Evolutionary conservation across 1,284 basidiomycete genomes (phyloP).

Genomic region (Farysia itapuensis): DNA sequence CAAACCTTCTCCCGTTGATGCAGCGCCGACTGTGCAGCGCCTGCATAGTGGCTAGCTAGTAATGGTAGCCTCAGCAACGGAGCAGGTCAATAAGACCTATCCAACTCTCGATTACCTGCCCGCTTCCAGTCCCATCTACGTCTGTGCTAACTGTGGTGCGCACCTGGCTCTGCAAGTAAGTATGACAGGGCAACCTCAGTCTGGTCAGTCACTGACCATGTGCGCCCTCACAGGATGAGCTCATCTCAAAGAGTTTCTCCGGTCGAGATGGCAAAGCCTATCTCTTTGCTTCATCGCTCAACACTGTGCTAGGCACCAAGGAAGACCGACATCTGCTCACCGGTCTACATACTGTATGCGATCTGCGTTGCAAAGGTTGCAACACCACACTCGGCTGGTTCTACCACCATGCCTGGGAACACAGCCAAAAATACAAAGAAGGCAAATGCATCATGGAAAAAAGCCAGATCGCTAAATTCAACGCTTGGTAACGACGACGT

Average conservation of each 20-base stretch:
- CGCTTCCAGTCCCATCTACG: slow-evolving; percentile 27
- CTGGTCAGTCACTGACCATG: too few relatives aligned
- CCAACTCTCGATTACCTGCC: slow-evolving; percentile 14
- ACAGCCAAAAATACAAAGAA: slow-evolving; percentile 83
- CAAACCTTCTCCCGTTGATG: too few relatives aligned
- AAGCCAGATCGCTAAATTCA: slow-evolving; percentile 77
- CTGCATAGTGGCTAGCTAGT: too few relatives aligned
- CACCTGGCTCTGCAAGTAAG: slow-evolving; percentile 47
- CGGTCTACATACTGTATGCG: slow-evolving; percentile 76
- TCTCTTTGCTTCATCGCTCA: slow-evolving; percentile 75
- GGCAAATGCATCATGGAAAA: slow-evolving; percentile 75
- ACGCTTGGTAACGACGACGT: slow-evolving; percentile 66
- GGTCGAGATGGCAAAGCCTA: slow-evolving; percentile 81
- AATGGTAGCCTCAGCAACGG: too few relatives aligned
- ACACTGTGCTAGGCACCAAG: slow-evolving; percentile 72
- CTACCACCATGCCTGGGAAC: slow-evolving; percentile 77
- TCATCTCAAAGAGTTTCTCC: slow-evolving; percentile 81
- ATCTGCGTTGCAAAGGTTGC: slow-evolving; percentile 76
- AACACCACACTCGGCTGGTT: slow-evolving; percentile 78
- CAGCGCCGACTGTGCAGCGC: too few relatives aligned
- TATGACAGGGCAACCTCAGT: too few relatives aligned
- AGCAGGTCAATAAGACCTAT: too few relatives aligned
- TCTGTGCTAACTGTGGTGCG: slow-evolving; percentile 47
- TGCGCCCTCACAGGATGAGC: slow-evolving; percentile 71
- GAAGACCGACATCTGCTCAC: slow-evolving; percentile 78